These are phyloP conservation scores for Tulasnella sp. DNA, from an alignment of 768 basidiomycete genomes.

Conservation along the genomic window DNA sequence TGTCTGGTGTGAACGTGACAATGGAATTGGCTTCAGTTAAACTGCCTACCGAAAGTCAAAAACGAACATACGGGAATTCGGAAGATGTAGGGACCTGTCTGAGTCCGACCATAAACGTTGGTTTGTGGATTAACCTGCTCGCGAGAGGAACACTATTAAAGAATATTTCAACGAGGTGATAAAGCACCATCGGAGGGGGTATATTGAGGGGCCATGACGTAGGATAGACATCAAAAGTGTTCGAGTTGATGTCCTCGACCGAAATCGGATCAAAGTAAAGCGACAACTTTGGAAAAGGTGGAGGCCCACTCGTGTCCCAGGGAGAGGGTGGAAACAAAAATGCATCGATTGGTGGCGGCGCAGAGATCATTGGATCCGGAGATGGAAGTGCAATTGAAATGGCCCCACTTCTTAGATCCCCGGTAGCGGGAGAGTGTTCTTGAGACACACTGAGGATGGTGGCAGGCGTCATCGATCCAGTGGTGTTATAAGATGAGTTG, in stretches of 20 bases:
- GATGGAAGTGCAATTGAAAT: neutral
- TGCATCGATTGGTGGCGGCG: neutral
- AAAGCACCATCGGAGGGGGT: slow-evolving; percentile 11
- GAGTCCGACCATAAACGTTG: slow-evolving; percentile 8
- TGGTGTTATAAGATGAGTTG: neutral
- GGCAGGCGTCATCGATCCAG: neutral
- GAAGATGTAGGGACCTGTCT: slow-evolving; percentile 5
- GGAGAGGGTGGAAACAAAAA: neutral
- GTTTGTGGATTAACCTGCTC: slow-evolving; percentile 7
- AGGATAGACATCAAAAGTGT: neutral
- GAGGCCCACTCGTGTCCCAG: neutral
- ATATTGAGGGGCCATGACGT: slow-evolving; percentile 4
- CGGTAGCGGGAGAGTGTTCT: neutral
- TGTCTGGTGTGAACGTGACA: neutral
- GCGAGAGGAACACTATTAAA: slow-evolving; percentile 14
- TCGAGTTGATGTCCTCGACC: neutral
- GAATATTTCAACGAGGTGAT: slow-evolving; percentile 19
- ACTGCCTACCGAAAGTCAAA: neutral
- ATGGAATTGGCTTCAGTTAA: too few species aligned
- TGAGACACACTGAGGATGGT: neutral
- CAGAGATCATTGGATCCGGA: neutral
- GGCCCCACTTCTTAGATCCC: too few species aligned
- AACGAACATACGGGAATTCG: slow-evolving; percentile 4
- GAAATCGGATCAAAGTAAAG: neutral
- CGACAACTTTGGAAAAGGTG: neutral